These are phyloP conservation scores for Cryptococcus sp. DNA, from an alignment of 1,284 basidiomycete genomes.

Conservation along the genomic window DNA sequence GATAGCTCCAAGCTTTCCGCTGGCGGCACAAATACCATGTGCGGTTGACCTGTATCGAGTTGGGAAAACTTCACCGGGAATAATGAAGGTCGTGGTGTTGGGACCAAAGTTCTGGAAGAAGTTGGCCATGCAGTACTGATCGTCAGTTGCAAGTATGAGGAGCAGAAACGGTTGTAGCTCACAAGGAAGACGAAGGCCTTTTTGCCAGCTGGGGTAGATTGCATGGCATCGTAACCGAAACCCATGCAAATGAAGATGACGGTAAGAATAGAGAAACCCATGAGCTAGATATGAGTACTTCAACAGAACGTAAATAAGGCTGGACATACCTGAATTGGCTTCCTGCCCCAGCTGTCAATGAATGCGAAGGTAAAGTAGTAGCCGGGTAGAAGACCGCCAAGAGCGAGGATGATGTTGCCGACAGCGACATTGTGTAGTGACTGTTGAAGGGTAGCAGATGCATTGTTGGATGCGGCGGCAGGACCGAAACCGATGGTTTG, in stretches of 20 bases:
- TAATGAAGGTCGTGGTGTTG: slow-evolving; percentile 73
- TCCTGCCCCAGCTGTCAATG: slow-evolving; percentile 47
- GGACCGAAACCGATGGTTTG: slow-evolving; percentile 53
- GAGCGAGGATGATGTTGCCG: slow-evolving; percentile 61
- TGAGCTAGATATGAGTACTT: slow-evolving; percentile 51
- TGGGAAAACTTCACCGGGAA: slow-evolving; percentile 81
- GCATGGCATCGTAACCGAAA: slow-evolving; percentile 67
- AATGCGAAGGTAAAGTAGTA: slow-evolving; percentile 47
- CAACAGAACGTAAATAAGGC: neutral
- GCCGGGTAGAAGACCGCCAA: slow-evolving; percentile 54
- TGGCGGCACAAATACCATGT: slow-evolving; percentile 79
- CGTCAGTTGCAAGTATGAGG: slow-evolving; percentile 43
- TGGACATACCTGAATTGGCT: slow-evolving; percentile 29
- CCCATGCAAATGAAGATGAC: slow-evolving; percentile 51
- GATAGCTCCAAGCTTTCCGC: slow-evolving; percentile 78
- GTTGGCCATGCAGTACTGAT: slow-evolving; percentile 49
- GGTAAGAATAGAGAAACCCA: slow-evolving; percentile 65
- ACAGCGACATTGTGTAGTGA: slow-evolving; percentile 48
- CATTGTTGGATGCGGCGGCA: slow-evolving; percentile 34
- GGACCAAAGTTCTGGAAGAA: slow-evolving; percentile 59
- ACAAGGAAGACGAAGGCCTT: slow-evolving; percentile 63
- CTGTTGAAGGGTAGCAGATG: slow-evolving; percentile 43
- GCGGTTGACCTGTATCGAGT: slow-evolving; percentile 78
- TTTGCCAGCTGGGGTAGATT: slow-evolving; percentile 52
- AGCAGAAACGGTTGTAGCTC: slow-evolving; percentile 1